A percentile compares a stretch with the other conserved stretches of the same genome.
phyloP scores from a whole-genome alignment of 257 asterid species.

The Cynanchum wilfordii region DNA sequence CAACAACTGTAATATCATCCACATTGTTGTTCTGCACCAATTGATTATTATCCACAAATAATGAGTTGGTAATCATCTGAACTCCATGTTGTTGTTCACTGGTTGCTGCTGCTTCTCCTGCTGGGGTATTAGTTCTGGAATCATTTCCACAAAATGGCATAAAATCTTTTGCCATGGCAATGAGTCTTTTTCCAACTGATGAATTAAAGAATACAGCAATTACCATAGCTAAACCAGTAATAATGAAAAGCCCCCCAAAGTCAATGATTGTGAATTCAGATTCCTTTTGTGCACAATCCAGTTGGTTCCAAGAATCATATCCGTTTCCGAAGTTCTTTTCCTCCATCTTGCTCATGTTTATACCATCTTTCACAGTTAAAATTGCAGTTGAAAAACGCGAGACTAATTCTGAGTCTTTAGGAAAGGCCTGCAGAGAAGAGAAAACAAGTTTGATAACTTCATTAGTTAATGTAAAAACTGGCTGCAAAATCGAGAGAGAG shows the following conservation, averaged over 20 bases:
- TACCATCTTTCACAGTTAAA: conserved; percentile 35
- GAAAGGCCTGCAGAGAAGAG: conserved; percentile 32
- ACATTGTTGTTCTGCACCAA: neutral
- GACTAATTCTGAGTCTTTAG: conserved; percentile 30
- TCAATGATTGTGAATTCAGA: conserved; percentile 30
- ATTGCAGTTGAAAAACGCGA: conserved; percentile 44
- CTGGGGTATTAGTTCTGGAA: conserved; percentile 2
- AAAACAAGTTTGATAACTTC: no score
- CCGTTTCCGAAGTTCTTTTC: conserved; percentile 37
- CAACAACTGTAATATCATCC: neutral
- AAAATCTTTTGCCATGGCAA: neutral
- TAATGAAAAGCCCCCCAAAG: conserved; percentile 49
- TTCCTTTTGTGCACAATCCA: conserved; percentile 26
- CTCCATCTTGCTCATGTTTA: conserved; percentile 26
- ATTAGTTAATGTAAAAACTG: no score
- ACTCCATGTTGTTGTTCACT: neutral
- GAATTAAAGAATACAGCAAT: conserved; percentile 33
- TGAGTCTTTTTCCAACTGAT: conserved; percentile 23
- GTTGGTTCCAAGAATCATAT: conserved; percentile 34
- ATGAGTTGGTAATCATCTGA: neutral
- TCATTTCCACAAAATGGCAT: neutral
- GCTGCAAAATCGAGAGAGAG: no score
- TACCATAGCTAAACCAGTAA: conserved; percentile 34
- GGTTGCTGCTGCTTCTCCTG: neutral
- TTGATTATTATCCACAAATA: neutral